A percentile compares a stretch with the other conserved stretches of the same genome.
Evolutionary conservation across 2,329 filamentous ascomycete species (phyloP).

Genomic region (Fusarium algeriense): DNA sequence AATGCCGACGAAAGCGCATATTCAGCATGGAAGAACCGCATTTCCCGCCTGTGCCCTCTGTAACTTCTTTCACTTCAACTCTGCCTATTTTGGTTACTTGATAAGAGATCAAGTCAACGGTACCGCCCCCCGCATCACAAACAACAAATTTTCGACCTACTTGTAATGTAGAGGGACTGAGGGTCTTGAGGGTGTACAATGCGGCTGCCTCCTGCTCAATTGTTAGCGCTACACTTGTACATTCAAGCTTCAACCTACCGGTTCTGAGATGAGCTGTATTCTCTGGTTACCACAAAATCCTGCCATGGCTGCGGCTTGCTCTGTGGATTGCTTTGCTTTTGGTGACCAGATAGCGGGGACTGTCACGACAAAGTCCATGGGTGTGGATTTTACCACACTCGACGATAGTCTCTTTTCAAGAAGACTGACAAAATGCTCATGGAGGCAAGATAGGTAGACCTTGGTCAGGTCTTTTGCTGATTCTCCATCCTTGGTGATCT

Average conservation of each 20-base stretch:
- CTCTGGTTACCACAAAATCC: constrained; percentile 56
- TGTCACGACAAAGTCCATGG: constrained; percentile 67
- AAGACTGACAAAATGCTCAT: constrained; percentile 61
- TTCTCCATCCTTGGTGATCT: constrained; percentile 50
- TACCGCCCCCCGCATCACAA: constrained; percentile 67
- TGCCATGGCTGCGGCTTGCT: constrained; percentile 54
- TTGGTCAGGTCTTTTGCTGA: constrained; percentile 54
- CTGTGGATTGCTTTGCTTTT: constrained; percentile 64
- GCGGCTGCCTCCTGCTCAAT: constrained; percentile 61
- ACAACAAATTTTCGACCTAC: constrained; percentile 63
- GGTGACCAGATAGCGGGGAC: constrained; percentile 72
- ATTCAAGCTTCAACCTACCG: constrained; percentile 48
- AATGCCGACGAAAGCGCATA: constrained; percentile 59
- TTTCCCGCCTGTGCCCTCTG: constrained; percentile 61
- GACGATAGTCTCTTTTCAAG: constrained; percentile 58
- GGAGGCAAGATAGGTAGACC: constrained; percentile 61
- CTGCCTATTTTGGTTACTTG: constrained; percentile 58
- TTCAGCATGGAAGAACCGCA: constrained; percentile 65
- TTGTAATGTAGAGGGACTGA: constrained; percentile 57
- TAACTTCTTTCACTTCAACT: constrained; percentile 62
- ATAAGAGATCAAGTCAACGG: constrained; percentile 67
- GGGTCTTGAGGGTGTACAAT: constrained; percentile 60
- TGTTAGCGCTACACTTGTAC: constrained; percentile 26
- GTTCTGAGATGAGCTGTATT: constrained; percentile 63
- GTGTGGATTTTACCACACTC: constrained; percentile 57